Base-by-base conservation (phyloP, 78 protist species). In the Dictyostelium intermedium region DNA sequence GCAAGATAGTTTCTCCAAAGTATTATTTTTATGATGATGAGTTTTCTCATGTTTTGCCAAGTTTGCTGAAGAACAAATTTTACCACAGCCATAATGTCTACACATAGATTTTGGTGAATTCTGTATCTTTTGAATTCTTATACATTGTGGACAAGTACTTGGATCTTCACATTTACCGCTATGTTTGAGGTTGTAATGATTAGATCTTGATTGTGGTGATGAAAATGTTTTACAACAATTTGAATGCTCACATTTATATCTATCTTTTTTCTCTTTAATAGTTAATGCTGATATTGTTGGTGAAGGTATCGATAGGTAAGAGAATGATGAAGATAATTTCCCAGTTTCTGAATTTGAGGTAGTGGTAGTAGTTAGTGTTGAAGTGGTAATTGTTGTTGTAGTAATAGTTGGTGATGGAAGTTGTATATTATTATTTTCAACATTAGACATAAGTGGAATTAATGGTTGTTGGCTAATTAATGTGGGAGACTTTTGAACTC, bases 41-140 rank as follows among this genome's bases (percentile, higher is more conserved):
- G 79, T 72, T 72, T 72, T 72, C 35, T 72, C 79, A 72, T 72
- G 79, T 72, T 72, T 72, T 0, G 79, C 79, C 14, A 72, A 45
- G 16, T 72, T 72, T 0, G 79, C 79, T 32, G 79, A 72, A 27
- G 79, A 72, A 34, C 79, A 72, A 72, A 72, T 72, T 72, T 72
- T 72, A 34, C 35, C 79, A 72, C 79, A 72, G 6, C 79, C 43
- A 72, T 13, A 72, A 16, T 72, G 79, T 72, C 79, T 72, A 18
- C 79, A 72, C 34, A 34, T 72, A 14, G 79, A 72, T 72, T 72
- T 72, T 32, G 79, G 79, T 34, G 79, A 72, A 18, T 35, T 72
- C 16, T 72, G 39, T 13, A 72, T 72, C 10, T 72, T 72, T 30
- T 13, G n/a, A 16, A 16, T 72, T 72, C 79, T 72, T 30, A 27